Evolutionary conservation across 192 early-diverging fungal species (phyloP).

Genomic region (Umbelopsis sp.): DNA sequence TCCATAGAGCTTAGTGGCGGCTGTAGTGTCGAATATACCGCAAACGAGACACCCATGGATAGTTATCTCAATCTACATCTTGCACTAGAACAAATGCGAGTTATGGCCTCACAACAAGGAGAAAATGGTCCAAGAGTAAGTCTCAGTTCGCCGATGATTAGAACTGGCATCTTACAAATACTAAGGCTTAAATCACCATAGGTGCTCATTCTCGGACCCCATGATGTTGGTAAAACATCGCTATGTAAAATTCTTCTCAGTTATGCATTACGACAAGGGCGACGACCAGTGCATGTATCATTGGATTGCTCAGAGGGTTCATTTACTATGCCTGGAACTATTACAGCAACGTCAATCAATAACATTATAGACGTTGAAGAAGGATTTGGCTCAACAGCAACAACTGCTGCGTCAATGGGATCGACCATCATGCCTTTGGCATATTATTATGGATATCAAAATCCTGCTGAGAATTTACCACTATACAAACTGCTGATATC

Average conservation of each 20-base stretch:
- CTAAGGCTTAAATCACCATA: slow-evolving; percentile 29
- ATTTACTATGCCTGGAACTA: slow-evolving; percentile 83
- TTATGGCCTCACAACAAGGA: slow-evolving; percentile 45
- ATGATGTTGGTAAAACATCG: slow-evolving; percentile 92
- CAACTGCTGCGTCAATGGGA: slow-evolving; percentile 63
- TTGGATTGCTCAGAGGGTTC: slow-evolving; percentile 87
- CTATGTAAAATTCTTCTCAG: slow-evolving; percentile 85
- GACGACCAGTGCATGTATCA: slow-evolving; percentile 80
- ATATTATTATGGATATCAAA: slow-evolving; percentile 89
- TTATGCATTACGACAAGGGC: slow-evolving; percentile 78
- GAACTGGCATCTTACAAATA: not conserved
- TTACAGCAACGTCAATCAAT: slow-evolving; percentile 76
- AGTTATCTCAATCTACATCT: slow-evolving; percentile 88
- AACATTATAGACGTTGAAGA: slow-evolving; percentile 86
- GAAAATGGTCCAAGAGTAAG: slow-evolving; percentile 53
- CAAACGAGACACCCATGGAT: slow-evolving; percentile 96
- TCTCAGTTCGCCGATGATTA: not conserved
- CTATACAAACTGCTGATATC: slow-evolving; percentile 74
- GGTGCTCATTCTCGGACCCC: slow-evolving; percentile 89
- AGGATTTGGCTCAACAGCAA: slow-evolving; percentile 74
- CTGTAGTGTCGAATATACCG: slow-evolving; percentile 82
- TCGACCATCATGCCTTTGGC: slow-evolving; percentile 76
- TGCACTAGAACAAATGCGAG: slow-evolving; percentile 80
- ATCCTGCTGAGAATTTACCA: slow-evolving; percentile 74
- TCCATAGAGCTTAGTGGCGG: slow-evolving; percentile 63